Evolutionary conservation across 106 monocot genomes (phyloP).

Genomic region (Iris macrosiphon): DNA sequence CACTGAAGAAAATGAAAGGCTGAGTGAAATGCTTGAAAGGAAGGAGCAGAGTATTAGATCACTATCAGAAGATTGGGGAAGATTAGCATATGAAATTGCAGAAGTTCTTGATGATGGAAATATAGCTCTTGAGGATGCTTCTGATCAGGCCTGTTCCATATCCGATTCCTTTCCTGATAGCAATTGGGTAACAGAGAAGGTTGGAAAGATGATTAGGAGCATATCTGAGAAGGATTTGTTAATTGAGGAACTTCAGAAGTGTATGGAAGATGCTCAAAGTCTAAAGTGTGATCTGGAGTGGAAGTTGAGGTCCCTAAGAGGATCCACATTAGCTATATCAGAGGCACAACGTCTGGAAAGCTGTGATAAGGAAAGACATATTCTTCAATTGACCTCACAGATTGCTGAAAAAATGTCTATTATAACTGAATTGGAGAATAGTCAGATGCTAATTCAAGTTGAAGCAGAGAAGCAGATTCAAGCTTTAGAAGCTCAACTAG

Average conservation of each 20-base stretch:
- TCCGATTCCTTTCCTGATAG: constrained; percentile 31
- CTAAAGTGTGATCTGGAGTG: constrained; percentile 62
- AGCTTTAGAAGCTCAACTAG: constrained; percentile 17
- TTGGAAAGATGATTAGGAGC: constrained; percentile 41
- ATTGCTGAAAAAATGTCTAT: constrained; percentile 30
- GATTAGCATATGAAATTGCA: constrained; percentile 54
- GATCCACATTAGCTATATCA: constrained; percentile 72
- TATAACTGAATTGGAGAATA: constrained; percentile 41
- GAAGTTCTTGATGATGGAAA: constrained; percentile 58
- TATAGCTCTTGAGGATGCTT: constrained; percentile 51
- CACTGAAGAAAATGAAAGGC: constrained; percentile 39
- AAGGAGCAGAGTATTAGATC: constrained; percentile 35
- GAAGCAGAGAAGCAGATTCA: constrained; percentile 24
- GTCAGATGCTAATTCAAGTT: constrained; percentile 12
- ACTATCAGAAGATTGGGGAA: constrained; percentile 48
- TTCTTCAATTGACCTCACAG: constrained; percentile 35
- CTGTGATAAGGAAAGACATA: constrained; percentile 61
- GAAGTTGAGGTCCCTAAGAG: constrained; percentile 85
- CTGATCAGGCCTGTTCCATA: constrained; percentile 42
- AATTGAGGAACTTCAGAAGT: constrained; percentile 75
- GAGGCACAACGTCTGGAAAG: constrained; percentile 75
- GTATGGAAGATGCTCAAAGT: constrained; percentile 64
- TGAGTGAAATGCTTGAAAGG: constrained; percentile 36
- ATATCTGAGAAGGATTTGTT: constrained; percentile 65
- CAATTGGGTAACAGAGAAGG: constrained; percentile 41